These are phyloP conservation scores for Fomitiporia mediterranea DNA, from an alignment of 1,284 basidiomycete genomes.

Conservation along the genomic window DNA sequence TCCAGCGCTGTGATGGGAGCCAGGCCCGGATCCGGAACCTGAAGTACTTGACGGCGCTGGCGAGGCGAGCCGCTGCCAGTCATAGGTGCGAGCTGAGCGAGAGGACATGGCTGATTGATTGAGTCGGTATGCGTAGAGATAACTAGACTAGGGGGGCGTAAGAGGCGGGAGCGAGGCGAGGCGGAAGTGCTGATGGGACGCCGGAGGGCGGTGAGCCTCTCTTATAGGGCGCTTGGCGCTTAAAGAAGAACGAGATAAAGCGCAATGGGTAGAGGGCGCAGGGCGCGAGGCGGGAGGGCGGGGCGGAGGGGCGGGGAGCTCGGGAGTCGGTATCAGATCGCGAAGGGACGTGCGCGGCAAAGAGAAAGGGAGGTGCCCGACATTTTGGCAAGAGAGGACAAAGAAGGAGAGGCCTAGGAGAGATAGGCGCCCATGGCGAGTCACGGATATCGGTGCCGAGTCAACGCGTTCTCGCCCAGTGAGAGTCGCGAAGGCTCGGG, in stretches of 20 bases:
- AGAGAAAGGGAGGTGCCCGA: neutral
- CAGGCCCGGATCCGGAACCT: neutral
- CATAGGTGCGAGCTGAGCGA: neutral
- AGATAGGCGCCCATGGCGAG: slow-evolving; percentile 7
- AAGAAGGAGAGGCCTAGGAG: neutral
- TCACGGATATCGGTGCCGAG: neutral
- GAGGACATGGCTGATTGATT: neutral
- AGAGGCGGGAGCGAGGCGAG: neutral
- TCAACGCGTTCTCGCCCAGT: neutral
- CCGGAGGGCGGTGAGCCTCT: neutral
- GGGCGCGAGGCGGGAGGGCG: neutral
- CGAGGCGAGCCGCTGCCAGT: neutral
- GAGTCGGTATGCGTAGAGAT: neutral
- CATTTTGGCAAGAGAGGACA: neutral
- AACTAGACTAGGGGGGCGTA: neutral
- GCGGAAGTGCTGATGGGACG: neutral
- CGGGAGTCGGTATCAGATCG: neutral
- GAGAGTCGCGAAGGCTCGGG: neutral
- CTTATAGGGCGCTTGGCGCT: neutral
- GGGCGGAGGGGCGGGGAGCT: neutral
- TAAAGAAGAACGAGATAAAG: neutral
- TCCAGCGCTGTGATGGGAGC: neutral
- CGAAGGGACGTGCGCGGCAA: neutral
- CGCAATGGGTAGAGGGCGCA: neutral
- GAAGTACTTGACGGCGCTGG: neutral